Evolutionary conservation across 148 eudicot species (phyloP), one percentile per base, ranked within the genome.

Genomic region (Amaranthus hypochondriacus): DNA sequence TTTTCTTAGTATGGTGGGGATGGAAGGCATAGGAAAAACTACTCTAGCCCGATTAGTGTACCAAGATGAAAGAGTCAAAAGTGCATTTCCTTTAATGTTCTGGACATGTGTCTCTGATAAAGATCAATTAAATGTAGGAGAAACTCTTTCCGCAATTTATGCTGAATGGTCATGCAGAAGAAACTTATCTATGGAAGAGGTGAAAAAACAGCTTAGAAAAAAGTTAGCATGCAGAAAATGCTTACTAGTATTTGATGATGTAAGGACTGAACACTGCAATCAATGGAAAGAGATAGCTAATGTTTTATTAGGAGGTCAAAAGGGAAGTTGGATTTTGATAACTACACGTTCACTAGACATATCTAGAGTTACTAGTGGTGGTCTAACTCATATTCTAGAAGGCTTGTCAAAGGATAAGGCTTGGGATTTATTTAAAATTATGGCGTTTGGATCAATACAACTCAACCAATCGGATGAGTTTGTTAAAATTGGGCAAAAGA

Each of bases 31-130:
- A 2, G 69, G 69, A 1, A 48, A 66, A 48, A 66, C 53, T 13
- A 12, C 69, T 8, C 69, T 66, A 14, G 69, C 69, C 10, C 69
- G 48, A 3, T 18, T 66, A 2, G 69, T 66, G 5, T 66, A 12
- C 5, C 1, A 28, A 28, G 39, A 28, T 28, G 39, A 28, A 28
- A 28, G 39, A 28, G 39, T 28, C 39, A 28, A 66, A 5, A 66
- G 15, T 66, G 49, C 6, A 11, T 64, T 64, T 47, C 18, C 68
- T 28, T 28, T 28, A 28, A 28, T 4, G 43, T 3, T 4, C 6
- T 60, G 63, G 63, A 9, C 42, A n/a, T 60, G 63, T 60, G 39
- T 60, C 7, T 60, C 63, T 10, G 66, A 62, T 62, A 10, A 62
- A 28, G 44, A 28, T 62, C 47, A 4, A 14, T 39, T 57, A 2